Evolutionary conservation across 1,284 basidiomycete species (phyloP).

Genomic region (Leccinum huronense): DNA sequence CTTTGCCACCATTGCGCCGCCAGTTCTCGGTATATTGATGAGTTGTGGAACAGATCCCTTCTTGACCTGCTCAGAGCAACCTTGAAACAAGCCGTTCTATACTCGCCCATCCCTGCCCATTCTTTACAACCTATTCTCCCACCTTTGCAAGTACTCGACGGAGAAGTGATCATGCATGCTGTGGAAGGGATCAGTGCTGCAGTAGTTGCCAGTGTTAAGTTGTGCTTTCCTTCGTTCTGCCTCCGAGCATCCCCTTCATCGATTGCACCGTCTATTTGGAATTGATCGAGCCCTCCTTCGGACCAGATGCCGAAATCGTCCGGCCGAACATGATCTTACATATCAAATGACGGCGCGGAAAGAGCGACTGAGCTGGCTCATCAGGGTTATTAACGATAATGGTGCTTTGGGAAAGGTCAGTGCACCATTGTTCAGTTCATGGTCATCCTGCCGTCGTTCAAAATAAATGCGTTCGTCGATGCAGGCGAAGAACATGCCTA

Average conservation of each 20-base stretch:
- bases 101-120: conserved; percentile 54
- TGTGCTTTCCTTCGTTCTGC: neutral
- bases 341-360: conserved; percentile 77
- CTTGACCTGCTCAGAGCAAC: conserved; percentile 76
- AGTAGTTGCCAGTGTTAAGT: conserved; percentile 65
- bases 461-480: neutral
- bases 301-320: conserved; percentile 70
- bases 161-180: conserved; percentile 77
- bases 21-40: conserved; percentile 15
- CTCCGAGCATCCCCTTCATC: no score
- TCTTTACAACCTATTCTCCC: conserved; percentile 84
- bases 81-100: conserved; percentile 86
- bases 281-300: neutral
- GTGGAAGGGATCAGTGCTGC: conserved; percentile 75
- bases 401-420: conserved; percentile 70
- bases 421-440: neutral
- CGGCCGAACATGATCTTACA: conserved; percentile 76
- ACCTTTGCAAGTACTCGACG: conserved; percentile 61
- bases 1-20: conserved; percentile 39
- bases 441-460: neutral
- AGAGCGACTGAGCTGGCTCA: conserved; percentile 76
- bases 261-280: neutral
- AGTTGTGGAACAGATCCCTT: conserved; percentile 50
- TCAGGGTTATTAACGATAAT: conserved; percentile 86
- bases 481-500: neutral